phyloP scores from a whole-genome alignment of 352 stramenopile species.

The Globisporangium takayamanum region DNA sequence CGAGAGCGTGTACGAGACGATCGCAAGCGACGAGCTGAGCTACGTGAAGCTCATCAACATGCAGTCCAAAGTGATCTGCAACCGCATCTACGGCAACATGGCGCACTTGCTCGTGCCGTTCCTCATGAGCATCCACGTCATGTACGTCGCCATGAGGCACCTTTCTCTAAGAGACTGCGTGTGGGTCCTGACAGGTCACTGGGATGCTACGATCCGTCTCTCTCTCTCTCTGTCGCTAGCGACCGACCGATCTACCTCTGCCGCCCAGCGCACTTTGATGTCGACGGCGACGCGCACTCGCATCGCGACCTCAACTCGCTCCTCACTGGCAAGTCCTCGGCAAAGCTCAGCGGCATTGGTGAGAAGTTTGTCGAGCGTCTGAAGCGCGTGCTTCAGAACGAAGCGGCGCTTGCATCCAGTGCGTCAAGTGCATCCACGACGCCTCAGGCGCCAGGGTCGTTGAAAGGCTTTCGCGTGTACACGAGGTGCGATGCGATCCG shows the following conservation, averaged over 20 bases:
- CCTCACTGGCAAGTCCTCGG: conserved; percentile 4
- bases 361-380: conserved; percentile 21
- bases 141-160: conserved; percentile 17
- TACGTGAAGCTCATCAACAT: conserved; percentile 72
- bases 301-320: conserved; percentile 15
- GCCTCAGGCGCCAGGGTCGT: not conserved
- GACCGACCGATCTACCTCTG: conserved; percentile 38
- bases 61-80: conserved; percentile 52
- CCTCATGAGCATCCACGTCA: conserved; percentile 43
- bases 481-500: conserved; percentile 19
- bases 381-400: conserved; percentile 19
- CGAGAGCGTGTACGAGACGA: conserved; percentile 54
- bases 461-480: conserved; percentile 31
- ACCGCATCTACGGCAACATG: conserved; percentile 44
- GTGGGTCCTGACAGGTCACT: too few species aligned
- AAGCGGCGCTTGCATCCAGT: conserved; percentile 4
- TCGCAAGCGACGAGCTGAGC: conserved; percentile 57
- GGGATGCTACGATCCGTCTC: not conserved
- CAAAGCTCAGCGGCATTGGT: conserved; percentile 16
- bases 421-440: not conserved
- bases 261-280: conserved; percentile 27
- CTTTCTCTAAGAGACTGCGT: too few species aligned
- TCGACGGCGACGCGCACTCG: conserved; percentile 22
- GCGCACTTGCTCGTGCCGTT: conserved; percentile 41
- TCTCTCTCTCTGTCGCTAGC: conserved; percentile 1